These are phyloP conservation scores for Didymellaceae sp. DNA, from an alignment of 2,329 filamentous ascomycete species.

Conservation along the genomic window DNA sequence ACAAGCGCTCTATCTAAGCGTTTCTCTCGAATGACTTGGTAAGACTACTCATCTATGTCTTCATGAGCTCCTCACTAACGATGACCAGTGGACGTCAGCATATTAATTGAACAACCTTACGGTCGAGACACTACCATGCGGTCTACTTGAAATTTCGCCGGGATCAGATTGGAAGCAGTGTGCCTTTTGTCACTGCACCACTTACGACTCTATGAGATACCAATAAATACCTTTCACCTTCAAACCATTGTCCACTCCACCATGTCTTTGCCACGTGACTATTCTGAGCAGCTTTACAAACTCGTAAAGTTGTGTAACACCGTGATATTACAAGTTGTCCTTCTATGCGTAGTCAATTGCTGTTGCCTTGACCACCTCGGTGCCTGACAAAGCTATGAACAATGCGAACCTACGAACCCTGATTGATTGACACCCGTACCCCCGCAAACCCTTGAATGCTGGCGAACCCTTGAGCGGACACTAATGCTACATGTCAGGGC, in stretches of 20 bases:
- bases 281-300: no score
- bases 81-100: slow-evolving; percentile 7
- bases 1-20: slow-evolving; percentile 53
- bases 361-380: no score
- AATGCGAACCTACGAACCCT: no score
- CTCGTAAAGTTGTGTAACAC: no score
- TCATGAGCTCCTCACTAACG: background rate
- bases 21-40: slow-evolving; percentile 17
- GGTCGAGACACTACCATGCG: slow-evolving; percentile 11
- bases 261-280: no score
- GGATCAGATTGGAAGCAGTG: slow-evolving; percentile 16
- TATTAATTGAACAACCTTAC: slow-evolving; percentile 5
- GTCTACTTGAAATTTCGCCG: slow-evolving; percentile 13
- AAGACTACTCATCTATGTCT: background rate
- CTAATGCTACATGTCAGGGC: background rate
- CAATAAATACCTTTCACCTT: slow-evolving; percentile 33
- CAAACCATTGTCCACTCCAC: background rate
- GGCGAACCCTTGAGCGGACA: no score
- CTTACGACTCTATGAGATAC: slow-evolving; percentile 36
- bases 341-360: no score
- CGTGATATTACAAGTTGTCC: no score
- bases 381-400: no score
- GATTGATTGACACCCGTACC: no score
- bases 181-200: slow-evolving; percentile 16
- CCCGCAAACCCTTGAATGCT: no score